Percentiles rank a stretch among this genome's conserved stretches.
phyloP scores from a whole-genome alignment of 2,329 filamentous ascomycete genomes.

The Bimuria novae-zelandiae region DNA sequence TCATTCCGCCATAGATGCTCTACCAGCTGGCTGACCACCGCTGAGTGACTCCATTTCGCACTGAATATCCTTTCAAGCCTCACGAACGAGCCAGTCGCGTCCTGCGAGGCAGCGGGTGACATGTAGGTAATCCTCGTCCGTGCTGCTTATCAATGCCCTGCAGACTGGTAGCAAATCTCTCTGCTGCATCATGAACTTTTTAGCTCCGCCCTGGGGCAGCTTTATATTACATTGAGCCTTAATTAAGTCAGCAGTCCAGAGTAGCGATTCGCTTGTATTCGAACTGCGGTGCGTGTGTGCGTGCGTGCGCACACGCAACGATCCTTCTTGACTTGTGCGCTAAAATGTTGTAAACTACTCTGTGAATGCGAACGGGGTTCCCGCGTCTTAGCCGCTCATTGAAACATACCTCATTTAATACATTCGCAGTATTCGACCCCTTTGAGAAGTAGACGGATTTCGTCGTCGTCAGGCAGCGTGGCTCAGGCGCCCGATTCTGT shows the following conservation, averaged over 20 bases:
- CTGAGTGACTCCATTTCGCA: conserved; percentile 16
- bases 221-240: no score
- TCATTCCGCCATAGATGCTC: neutral
- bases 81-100: conserved; percentile 12
- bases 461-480: conserved; percentile 36
- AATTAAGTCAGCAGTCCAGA: no score
- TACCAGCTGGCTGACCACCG: neutral
- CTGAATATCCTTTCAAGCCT: conserved; percentile 13
- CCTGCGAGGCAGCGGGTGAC: conserved; percentile 6
- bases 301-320: neutral
- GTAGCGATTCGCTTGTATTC: conserved; percentile 2
- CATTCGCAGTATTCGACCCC: neutral
- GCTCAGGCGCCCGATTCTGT: conserved; percentile 32
- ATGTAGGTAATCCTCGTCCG: conserved; percentile 18
- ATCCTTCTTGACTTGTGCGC: conserved; percentile 8
- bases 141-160: conserved; percentile 29
- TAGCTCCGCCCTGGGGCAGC: neutral
- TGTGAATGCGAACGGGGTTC: neutral
- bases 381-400: neutral
- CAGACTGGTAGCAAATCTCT: conserved; percentile 9
- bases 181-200: neutral
- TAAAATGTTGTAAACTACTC: no score
- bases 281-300: no score
- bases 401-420: neutral
- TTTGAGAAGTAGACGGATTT: conserved; percentile 11